Evolutionary conservation across 768 basidiomycete species (phyloP).

Genomic region (Tubosaeta sp.): DNA sequence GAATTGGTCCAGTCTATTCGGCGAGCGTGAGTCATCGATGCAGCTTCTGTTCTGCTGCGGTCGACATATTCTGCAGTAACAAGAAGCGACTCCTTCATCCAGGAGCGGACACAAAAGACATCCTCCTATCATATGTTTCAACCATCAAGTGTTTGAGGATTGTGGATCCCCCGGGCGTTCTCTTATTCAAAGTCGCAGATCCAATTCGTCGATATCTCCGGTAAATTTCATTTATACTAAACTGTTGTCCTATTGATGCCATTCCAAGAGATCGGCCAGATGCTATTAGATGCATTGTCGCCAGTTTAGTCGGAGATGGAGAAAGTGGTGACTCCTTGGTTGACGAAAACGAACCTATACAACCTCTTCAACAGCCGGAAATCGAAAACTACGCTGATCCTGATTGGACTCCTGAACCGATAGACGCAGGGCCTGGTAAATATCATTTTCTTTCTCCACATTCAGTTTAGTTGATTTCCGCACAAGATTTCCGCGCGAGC

Average conservation of each 20-base stretch:
- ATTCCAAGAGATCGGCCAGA: conserved; percentile 72
- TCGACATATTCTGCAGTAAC: conserved; percentile 48
- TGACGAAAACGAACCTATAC: conserved; percentile 79
- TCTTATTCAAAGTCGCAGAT: conserved; percentile 90
- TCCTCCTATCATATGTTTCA: conserved; percentile 84
- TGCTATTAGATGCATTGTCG: conserved; percentile 91
- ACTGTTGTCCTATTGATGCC: neutral
- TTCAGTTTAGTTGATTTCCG: neutral
- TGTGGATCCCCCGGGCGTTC: conserved; percentile 88
- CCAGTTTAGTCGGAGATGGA: conserved; percentile 83
- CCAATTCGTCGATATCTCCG: conserved; percentile 88
- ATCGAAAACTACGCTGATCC: conserved; percentile 88
- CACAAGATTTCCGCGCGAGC: conserved; percentile 82
- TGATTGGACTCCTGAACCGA: conserved; percentile 93
- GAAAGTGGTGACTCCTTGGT: conserved; percentile 77
- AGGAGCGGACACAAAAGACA: conserved; percentile 90
- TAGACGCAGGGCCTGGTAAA: conserved; percentile 92
- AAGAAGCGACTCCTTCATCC: conserved; percentile 88
- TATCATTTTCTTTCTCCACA: neutral
- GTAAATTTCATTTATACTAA: conserved; percentile 34
- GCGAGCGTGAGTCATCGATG: conserved; percentile 51
- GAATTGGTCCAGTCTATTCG: conserved; percentile 74
- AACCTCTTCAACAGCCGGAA: conserved; percentile 68
- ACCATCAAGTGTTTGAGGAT: conserved; percentile 89
- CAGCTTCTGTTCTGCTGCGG: neutral